Conservation (phyloP, 75 land plant genomes). For the Selaginella tamariscina region DNA sequence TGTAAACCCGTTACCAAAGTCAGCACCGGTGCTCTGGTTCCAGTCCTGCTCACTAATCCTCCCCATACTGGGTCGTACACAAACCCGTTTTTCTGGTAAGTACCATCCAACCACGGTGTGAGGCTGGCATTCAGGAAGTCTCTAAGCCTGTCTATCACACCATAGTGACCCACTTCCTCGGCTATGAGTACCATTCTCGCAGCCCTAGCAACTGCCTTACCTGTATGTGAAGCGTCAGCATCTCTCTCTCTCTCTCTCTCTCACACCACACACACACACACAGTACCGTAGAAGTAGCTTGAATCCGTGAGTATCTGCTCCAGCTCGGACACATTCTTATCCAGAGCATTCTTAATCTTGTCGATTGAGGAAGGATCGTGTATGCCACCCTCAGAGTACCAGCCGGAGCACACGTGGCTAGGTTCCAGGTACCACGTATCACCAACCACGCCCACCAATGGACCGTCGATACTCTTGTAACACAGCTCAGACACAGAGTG, state of each 20-base stretch:
- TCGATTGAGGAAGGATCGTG: conserved; percentile 19
- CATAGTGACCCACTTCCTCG: conserved; percentile 44
- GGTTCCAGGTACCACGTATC: conserved; percentile 48
- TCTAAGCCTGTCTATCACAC: conserved; percentile 29
- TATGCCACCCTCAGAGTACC: conserved; percentile 55
- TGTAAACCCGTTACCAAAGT: conserved; percentile 87
- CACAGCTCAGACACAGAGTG: conserved; percentile 26
- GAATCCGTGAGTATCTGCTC: conserved; percentile 35
- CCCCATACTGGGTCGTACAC: conserved; percentile 75
- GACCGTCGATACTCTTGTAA: conserved; percentile 72
- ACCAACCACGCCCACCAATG: conserved; percentile 65
- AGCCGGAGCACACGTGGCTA: conserved; percentile 31
- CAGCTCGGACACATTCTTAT: conserved; percentile 38
- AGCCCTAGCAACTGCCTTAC: conserved; percentile 66
- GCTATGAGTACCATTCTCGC: conserved; percentile 79
- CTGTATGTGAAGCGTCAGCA: no score
- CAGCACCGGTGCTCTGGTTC: conserved; percentile 47
- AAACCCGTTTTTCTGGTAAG: conserved; percentile 48
- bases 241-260: no score
- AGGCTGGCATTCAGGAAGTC: conserved; percentile 42
- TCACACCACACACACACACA: no score
- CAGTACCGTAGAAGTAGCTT: conserved; percentile 80
- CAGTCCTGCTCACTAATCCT: conserved; percentile 54
- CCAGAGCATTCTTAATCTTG: conserved; percentile 28
- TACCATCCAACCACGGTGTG: conserved; percentile 88